These are phyloP conservation scores for Colletotrichum sp. DNA, from an alignment of 2,329 filamentous ascomycete genomes.

Conservation along the genomic window DNA sequence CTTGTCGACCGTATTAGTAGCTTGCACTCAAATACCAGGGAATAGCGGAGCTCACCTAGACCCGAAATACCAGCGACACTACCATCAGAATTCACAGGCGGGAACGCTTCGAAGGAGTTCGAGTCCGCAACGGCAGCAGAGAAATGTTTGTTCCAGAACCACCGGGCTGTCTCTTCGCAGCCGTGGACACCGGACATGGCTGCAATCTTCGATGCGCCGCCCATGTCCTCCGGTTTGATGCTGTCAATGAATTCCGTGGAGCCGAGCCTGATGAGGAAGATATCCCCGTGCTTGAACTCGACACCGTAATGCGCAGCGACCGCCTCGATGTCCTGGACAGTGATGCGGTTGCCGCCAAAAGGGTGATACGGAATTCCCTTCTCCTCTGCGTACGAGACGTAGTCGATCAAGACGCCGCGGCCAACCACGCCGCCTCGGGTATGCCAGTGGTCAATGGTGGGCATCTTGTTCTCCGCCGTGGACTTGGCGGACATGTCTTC, in stretches of 20 bases:
- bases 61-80: slow-evolving; percentile 32
- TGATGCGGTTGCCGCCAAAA: slow-evolving; percentile 58
- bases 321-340: slow-evolving; percentile 57
- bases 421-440: slow-evolving; percentile 55
- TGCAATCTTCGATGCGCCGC: slow-evolving; percentile 28
- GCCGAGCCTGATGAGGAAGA: slow-evolving; percentile 69
- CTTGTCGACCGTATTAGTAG: slow-evolving; percentile 24
- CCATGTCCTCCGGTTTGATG: slow-evolving; percentile 39
- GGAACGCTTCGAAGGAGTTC: slow-evolving; percentile 68
- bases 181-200: slow-evolving; percentile 47
- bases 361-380: slow-evolving; percentile 56
- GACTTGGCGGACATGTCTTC: slow-evolving; percentile 31
- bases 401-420: slow-evolving; percentile 63
- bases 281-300: slow-evolving; percentile 69
- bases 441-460: slow-evolving; percentile 57
- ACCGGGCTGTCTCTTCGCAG: slow-evolving; percentile 58
- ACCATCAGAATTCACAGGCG: slow-evolving; percentile 51
- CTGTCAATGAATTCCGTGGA: slow-evolving; percentile 62
- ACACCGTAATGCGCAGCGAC: slow-evolving; percentile 65
- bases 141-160: slow-evolving; percentile 74
- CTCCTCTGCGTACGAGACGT: slow-evolving; percentile 51
- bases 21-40: fast-evolving
- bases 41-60: slow-evolving; percentile 38
- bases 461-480: slow-evolving; percentile 31
- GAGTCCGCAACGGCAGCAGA: slow-evolving; percentile 68